Conservation (phyloP, 2,329 filamentous ascomycete species). For the Talaromyces islandicus region DNA sequence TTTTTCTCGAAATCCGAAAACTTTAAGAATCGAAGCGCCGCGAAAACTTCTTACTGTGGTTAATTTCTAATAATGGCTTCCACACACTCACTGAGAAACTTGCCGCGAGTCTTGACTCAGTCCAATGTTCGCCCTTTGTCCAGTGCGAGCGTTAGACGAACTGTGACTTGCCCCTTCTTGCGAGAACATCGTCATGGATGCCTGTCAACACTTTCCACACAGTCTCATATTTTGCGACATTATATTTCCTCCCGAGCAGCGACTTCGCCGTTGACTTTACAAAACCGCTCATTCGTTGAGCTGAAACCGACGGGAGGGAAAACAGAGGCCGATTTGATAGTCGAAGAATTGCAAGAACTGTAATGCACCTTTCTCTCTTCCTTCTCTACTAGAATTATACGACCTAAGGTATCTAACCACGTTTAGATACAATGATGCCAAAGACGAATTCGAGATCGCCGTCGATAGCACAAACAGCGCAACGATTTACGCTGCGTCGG, state of each 20-base stretch:
- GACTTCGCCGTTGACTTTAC: not conserved
- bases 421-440: slow-evolving; percentile 36
- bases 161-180: not conserved
- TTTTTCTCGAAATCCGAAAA: not conserved
- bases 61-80: not conserved
- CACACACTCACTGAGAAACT: not conserved
- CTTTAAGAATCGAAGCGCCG: not conserved
- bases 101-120: not conserved
- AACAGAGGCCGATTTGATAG: slow-evolving; percentile 25
- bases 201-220: not conserved
- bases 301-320: slow-evolving; percentile 17
- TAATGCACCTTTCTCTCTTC: slow-evolving; percentile 11
- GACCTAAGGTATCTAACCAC: not conserved
- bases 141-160: not conserved
- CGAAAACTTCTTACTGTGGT: not conserved
- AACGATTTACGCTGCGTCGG: slow-evolving; percentile 42
- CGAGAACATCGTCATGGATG: not conserved
- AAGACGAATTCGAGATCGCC: slow-evolving; percentile 47
- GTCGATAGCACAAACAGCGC: slow-evolving; percentile 40
- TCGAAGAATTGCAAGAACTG: slow-evolving; percentile 33
- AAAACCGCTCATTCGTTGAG: not conserved
- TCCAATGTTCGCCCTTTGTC: not conserved
- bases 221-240: not conserved
- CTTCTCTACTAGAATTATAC: not conserved
- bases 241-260: not conserved